Conservation (phyloP, 257 asterid genomes). For the Eustoma russellianum region DNA sequence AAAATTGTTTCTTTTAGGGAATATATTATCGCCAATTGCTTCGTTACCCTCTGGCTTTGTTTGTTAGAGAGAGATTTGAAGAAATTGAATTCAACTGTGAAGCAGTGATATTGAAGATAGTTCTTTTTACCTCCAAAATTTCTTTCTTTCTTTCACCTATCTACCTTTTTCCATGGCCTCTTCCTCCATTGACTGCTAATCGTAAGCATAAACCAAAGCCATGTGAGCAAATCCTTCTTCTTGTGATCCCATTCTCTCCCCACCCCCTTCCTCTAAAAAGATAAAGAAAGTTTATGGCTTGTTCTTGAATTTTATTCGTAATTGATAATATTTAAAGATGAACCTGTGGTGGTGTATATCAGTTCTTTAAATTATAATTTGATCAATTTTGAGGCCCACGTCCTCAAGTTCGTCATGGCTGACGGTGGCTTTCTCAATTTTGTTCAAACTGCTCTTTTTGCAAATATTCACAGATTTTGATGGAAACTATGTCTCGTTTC, state of each 20-base stretch:
- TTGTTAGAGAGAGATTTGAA: constrained; percentile 13
- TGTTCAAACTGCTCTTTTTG: constrained; percentile 17
- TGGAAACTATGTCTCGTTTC: constrained; percentile 26
- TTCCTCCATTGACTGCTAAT: constrained; percentile 6
- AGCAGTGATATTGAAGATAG: too few relatives aligned
- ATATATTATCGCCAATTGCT: constrained; percentile 10
- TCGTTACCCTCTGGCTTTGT: too few relatives aligned
- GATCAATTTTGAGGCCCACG: constrained; percentile 18
- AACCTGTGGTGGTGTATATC: neutral
- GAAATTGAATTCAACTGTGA: too few relatives aligned
- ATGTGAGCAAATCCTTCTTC: constrained; percentile 47
- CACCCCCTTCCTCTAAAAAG: too few relatives aligned
- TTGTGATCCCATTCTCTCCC: neutral
- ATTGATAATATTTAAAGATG: too few relatives aligned
- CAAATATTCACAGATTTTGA: constrained; percentile 14
- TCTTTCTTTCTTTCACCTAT: neutral
- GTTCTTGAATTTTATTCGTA: too few relatives aligned
- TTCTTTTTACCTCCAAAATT: too few relatives aligned
- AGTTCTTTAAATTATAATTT: constrained; percentile 10
- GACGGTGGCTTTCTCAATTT: constrained; percentile 30
- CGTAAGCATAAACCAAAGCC: constrained; percentile 28
- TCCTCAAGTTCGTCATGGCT: constrained; percentile 31
- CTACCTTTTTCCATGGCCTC: neutral
- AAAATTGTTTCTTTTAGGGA: constrained; percentile 14
- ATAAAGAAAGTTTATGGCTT: too few relatives aligned